These are phyloP conservation scores for Brassica incana DNA, from an alignment of 345 rosid species.

Conservation along the genomic window DNA sequence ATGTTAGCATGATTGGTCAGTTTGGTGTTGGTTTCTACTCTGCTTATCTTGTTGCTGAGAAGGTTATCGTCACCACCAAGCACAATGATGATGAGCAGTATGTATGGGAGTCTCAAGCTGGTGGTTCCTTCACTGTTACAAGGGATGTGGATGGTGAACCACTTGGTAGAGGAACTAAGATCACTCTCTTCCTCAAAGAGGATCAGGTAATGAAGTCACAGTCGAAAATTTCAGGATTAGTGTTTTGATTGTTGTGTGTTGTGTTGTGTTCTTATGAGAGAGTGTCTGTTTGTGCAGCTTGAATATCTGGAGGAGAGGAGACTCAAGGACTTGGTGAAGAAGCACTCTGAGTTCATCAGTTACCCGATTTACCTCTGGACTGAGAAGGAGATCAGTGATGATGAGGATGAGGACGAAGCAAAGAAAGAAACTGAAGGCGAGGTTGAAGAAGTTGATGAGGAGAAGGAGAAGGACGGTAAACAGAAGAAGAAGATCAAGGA, in stretches of 20 bases:
- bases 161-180: constrained; percentile 90
- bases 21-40: constrained; percentile 95
- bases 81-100: constrained; percentile 89
- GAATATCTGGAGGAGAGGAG: constrained; percentile 89
- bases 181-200: constrained; percentile 74
- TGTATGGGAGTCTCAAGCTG: constrained; percentile 94
- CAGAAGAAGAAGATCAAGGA: constrained; percentile 92
- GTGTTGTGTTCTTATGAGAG: background rate
- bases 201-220: constrained; percentile 54
- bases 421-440: constrained; percentile 72
- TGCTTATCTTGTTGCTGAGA: constrained; percentile 87
- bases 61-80: constrained; percentile 73
- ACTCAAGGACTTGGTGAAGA: constrained; percentile 89
- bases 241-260: background rate
- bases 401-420: constrained; percentile 73
- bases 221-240: too few relatives aligned
- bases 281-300: constrained; percentile 40
- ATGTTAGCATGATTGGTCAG: constrained; percentile 93
- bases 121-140: constrained; percentile 86
- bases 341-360: constrained; percentile 91
- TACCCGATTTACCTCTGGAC: constrained; percentile 85
- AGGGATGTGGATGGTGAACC: constrained; percentile 72
- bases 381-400: constrained; percentile 86
- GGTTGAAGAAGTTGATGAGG: constrained; percentile 79
- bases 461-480: constrained; percentile 65